These are phyloP conservation scores for Craterostigma plantagineum DNA, from an alignment of 257 asterid genomes.

Conservation along the genomic window DNA sequence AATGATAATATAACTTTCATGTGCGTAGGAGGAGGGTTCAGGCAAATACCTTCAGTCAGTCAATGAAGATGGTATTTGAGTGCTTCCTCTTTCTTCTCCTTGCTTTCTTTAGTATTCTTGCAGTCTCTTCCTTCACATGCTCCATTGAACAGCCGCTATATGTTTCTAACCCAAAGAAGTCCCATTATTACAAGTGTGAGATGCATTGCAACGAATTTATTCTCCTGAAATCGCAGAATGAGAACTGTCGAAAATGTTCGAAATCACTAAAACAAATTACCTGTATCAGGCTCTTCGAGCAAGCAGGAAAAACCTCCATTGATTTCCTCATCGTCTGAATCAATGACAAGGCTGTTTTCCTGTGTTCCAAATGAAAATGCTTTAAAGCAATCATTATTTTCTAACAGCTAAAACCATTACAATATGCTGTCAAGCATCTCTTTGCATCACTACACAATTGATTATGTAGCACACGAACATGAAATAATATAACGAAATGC, in stretches of 20 bases:
- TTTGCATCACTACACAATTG: no score
- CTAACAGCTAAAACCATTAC: no score
- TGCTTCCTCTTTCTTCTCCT: slow-evolving; percentile 72
- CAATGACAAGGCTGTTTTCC: slow-evolving; percentile 21
- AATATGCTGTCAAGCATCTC: no score
- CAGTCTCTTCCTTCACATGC: slow-evolving; percentile 43
- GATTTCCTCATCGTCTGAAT: slow-evolving; percentile 70
- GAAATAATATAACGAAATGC: no score
- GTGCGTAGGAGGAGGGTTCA: no score
- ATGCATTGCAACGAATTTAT: no score
- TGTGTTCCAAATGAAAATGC: slow-evolving; percentile 9
- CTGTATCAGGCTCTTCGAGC: slow-evolving; percentile 42
- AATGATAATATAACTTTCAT: no score
- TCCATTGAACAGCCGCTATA: slow-evolving; percentile 19
- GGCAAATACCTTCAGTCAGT: slow-evolving; percentile 19
- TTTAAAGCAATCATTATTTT: no score
- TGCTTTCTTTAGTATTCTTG: slow-evolving; percentile 66
- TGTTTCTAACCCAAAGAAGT: slow-evolving; percentile 9
- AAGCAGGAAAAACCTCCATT: slow-evolving; percentile 49
- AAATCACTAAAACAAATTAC: slow-evolving; percentile 13
- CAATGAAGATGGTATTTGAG: slow-evolving; percentile 40
- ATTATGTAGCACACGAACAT: no score
- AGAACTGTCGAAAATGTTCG: no score
- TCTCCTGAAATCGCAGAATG: no score
- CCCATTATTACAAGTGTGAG: no score